Base-by-base conservation (phyloP, 371 early-diverging fungal genomes). In the Syncephalastrum sp. region DNA sequence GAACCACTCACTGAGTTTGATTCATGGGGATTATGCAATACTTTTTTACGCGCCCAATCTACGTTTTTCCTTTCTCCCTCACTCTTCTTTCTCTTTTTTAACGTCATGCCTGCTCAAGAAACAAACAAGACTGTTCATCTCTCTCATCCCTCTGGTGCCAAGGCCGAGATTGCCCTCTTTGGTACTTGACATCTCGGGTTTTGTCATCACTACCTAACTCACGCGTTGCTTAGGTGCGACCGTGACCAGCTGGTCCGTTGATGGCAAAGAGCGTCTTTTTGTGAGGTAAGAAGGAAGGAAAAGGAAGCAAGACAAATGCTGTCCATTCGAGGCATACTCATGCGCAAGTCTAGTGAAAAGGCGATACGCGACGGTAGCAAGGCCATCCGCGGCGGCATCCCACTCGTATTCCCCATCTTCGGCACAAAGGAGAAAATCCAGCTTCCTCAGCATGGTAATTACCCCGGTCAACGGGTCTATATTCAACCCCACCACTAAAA, bases 311-410 rank as follows among this genome's bases (percentile, higher is more conserved):
- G 10, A 38, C 54, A 7, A 7, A 12, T 4, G 16, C 52, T 43
- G 17, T 42, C 13, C 42, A 19, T 50, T 33, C 7, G 0, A 50
- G 12, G 27, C 16, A 56, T 1, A 13, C n/a, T 49, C 8, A 38
- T 4, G 15, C 7, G 12, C 16, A 4, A 1, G 17, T 10, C 44
- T 59, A 89, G 90, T 60, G 65, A 78, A 53, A 75, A 87, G 56
- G 88, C 93, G 5, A 65, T 86, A 21, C 75, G 87, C 3, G 84
- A 93, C 68, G 91, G 91, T 13, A 79, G 85, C 57, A 94, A 92
- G 73, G 90, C 92, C 8, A 91, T 93, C 62, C 91, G 93, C 43
- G 94, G 94, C 50, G 91, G 92, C 60, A 88, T 83, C 58, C 91
- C 90, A 7, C 65, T 91, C 10, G 90, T 88, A n/a, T 93, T 91